Base-by-base conservation (phyloP, 2,329 filamentous ascomycete genomes). In the Neonectria magnoliae region DNA sequence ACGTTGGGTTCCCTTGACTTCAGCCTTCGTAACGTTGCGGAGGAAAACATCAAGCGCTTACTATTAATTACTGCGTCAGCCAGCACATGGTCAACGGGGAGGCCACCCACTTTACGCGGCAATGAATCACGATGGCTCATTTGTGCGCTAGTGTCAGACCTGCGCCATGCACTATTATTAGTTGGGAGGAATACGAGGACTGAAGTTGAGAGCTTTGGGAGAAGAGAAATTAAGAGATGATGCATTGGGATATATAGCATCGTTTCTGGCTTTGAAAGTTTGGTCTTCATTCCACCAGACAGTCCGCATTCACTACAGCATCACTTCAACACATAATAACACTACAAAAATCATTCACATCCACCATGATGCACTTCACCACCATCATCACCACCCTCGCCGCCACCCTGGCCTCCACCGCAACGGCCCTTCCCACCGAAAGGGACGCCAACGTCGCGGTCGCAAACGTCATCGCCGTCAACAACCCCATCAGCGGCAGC, bases 311-410 rank as follows among this genome's bases (percentile, higher is more conserved):
- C 20, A 45, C 27, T 36, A 47, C 58, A 60, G 7, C 22, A 50
- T 25, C 27, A 42, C 27, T 27, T 2, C 25, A 25, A 25, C 25
- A 25, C 25, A 22, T 13, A 18, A 36, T 36, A 22, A 52, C 51
- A 54, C 27, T 13, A 18, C 38, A 22, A 29, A 18, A 38, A 31
- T 41, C 38, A 13, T 7, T 29, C 22, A 29, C 47, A 42, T 38
- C 29, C 25, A 53, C 45, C 54, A 55, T 13, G 11, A 65, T 65
- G 63, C 63, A 58, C 27, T 55, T 60, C 63, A 22, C 54, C 18
- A 56, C 42, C 50, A 20, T 65, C 55, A 7, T 62, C 54, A 18
- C 58, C 9, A 45, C 63, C 14, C 36, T 38, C 29, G 22, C 42
- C 38, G 50, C 57, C 14, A 44, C 59, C 44, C 36, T 66, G 41